A percentile compares a stretch with the other conserved stretches of the same genome.
phyloP scores from a whole-genome alignment of 1,139 yeast species.

The Protomyces pachydermus region DNA sequence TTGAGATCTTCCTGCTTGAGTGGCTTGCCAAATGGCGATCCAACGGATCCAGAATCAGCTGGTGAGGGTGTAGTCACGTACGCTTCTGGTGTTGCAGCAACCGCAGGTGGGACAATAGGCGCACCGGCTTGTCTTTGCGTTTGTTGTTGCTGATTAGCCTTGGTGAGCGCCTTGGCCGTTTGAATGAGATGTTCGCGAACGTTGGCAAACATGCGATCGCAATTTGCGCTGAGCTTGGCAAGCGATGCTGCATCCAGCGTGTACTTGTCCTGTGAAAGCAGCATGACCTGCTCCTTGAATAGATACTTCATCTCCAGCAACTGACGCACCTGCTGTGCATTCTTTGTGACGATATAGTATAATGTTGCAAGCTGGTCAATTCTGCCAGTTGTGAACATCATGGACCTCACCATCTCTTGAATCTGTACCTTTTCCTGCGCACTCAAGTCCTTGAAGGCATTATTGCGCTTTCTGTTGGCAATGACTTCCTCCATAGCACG shows the following conservation, averaged over 20 bases:
- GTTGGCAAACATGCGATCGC: constrained; percentile 21
- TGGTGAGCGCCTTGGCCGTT: constrained; percentile 12
- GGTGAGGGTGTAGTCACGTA: background rate
- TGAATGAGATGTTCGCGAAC: constrained; percentile 19
- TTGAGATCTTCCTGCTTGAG: constrained; percentile 24
- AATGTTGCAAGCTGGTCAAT: constrained; percentile 19
- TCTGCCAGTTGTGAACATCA: constrained; percentile 8
- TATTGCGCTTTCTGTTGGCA: constrained; percentile 1
- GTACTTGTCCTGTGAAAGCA: constrained; percentile 1
- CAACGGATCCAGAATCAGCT: background rate
- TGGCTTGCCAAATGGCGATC: constrained; percentile 9
- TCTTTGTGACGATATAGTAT: constrained; percentile 20
- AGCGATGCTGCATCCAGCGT: constrained; percentile 12
- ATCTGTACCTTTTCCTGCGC: constrained; percentile 13
- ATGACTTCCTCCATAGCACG: constrained; percentile 16
- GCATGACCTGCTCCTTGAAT: constrained; percentile 16
- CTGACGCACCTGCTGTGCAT: constrained; percentile 17
- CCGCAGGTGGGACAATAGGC: background rate
- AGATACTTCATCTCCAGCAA: constrained; percentile 24
- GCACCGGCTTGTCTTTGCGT: background rate
- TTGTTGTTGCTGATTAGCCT: background rate
- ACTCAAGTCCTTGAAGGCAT: constrained; percentile 12
- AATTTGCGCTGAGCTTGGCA: constrained; percentile 12
- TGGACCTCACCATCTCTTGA: constrained; percentile 5
- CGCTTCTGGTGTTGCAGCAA: constrained; percentile 9